A percentile compares a stretch with the other conserved stretches of the same genome.
These are phyloP conservation scores for Arabis hirsuta DNA, from an alignment of 345 rosid genomes.

Conservation along the genomic window DNA sequence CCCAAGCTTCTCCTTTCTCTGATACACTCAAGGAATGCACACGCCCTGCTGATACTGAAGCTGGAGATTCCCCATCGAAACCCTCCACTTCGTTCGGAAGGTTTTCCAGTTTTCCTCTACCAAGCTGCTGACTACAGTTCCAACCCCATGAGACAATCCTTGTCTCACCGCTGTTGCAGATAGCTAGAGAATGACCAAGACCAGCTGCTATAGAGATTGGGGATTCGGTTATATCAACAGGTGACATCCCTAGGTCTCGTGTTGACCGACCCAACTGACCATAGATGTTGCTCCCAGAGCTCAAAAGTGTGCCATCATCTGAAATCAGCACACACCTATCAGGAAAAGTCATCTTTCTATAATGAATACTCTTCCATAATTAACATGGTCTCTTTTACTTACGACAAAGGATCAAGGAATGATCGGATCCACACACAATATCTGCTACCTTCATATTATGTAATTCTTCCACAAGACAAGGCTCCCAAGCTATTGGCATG, in stretches of 20 bases:
- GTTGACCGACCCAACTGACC: slow-evolving; percentile 82
- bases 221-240: slow-evolving; percentile 51
- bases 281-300: slow-evolving; percentile 80
- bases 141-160: slow-evolving; percentile 85
- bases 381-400: slow-evolving; percentile 38
- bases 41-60: slow-evolving; percentile 71
- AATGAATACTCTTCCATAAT: not conserved
- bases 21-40: slow-evolving; percentile 74
- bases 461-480: slow-evolving; percentile 67
- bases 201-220: slow-evolving; percentile 69
- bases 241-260: slow-evolving; percentile 61
- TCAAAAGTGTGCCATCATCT: slow-evolving; percentile 72
- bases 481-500: slow-evolving; percentile 91
- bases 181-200: slow-evolving; percentile 89
- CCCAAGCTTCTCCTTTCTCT: slow-evolving; percentile 71
- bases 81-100: slow-evolving; percentile 58
- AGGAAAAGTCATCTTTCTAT: not conserved
- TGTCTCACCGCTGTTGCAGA: slow-evolving; percentile 49
- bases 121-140: slow-evolving; percentile 81
- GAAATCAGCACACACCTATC: slow-evolving; percentile 34
- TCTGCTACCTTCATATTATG: slow-evolving; percentile 56
- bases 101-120: slow-evolving; percentile 64
- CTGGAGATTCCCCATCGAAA: slow-evolving; percentile 53
- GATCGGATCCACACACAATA: slow-evolving; percentile 84
- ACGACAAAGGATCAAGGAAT: slow-evolving; percentile 81